Base-by-base conservation (phyloP, 2,329 filamentous ascomycete species). In the Colletotrichum limetticola region DNA sequence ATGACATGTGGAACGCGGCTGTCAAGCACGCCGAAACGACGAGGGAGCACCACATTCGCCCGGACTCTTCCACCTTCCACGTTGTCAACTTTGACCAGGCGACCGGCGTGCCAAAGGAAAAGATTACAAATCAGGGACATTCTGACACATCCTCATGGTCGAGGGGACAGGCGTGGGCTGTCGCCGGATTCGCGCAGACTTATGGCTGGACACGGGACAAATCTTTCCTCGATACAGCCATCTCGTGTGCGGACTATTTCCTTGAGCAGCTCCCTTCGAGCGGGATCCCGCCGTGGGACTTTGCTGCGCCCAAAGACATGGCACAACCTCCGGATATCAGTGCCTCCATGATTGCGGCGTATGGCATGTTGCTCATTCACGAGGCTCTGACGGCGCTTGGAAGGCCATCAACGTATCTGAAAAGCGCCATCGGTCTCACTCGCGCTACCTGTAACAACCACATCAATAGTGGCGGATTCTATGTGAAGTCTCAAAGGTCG, bases 201-300 rank as follows among this genome's bases (percentile, higher is more conserved):
- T 87, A 86, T 65, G 75, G 76, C n/a, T 87, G 86, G 85, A 87
- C 85, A 0, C 79, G 80, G 12, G 82, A 86, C 30, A 55, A 49
- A 0, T 78, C 78, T 1, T 87, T 86, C 69, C 79, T 87, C 1
- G 75, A 81, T 0, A 86, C 86, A 3, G 83, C 87, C 0, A 77
- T 80, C 4, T 75, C 77, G 3, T 84, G 85, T 52, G 86, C 85
- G 1, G 80, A 86, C 35, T 86, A 85, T 69, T 89, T 89, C 72
- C 74, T 88, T 3, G 58, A 65, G 0, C 77, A 81, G 5, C 77
- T 87, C 22, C 80, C 82, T 0, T 77, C 78, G 3, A 81, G 80
- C 19, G 76, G 80, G 0, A 83, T 88, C 4, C 86, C 86, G 1
- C 80, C 82, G 2, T 89, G 86, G 87, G 87, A 89, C 67, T 88